A percentile compares a stretch with the other conserved stretches of the same genome.
Evolutionary conservation across 495 filamentous ascomycete species (phyloP).

Genomic region (Penicillium maclennaniae): DNA sequence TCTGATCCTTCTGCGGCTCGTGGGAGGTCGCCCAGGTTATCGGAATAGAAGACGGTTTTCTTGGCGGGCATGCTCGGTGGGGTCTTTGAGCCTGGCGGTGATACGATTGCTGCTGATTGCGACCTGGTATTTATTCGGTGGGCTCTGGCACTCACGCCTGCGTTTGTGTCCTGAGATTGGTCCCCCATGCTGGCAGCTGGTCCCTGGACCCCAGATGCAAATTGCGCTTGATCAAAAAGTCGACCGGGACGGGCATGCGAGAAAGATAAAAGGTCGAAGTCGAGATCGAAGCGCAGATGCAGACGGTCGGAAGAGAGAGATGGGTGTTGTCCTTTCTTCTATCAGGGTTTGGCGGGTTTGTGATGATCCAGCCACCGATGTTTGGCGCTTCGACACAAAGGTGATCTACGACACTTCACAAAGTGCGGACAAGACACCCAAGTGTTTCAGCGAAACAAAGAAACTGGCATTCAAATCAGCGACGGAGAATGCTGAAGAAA

Average conservation of each 20-base stretch:
- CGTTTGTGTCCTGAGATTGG: constrained; percentile 16
- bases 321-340: neutral
- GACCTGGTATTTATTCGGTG: constrained; percentile 8
- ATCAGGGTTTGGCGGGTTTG: constrained; percentile 1
- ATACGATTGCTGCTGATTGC: constrained; percentile 31
- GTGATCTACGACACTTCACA: constrained; percentile 1
- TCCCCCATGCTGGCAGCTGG: constrained; percentile 23
- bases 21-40: constrained; percentile 25
- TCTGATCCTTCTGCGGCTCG: constrained; percentile 42
- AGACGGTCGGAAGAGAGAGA: neutral
- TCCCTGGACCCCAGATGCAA: constrained; percentile 13
- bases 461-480: constrained; percentile 22
- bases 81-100: constrained; percentile 44
- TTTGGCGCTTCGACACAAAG: constrained; percentile 9
- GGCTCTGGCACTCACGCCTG: constrained; percentile 10
- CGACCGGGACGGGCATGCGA: constrained; percentile 11
- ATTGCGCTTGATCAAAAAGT: constrained; percentile 5
- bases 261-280: neutral
- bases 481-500: constrained; percentile 12
- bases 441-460: constrained; percentile 19
- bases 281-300: neutral
- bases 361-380: constrained; percentile 2
- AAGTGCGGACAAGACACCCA: neutral
- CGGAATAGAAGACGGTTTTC: constrained; percentile 38
- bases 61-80: constrained; percentile 43